Base-by-base conservation (phyloP, 2,329 filamentous ascomycete species). In the Aureobasidium zeae region DNA sequence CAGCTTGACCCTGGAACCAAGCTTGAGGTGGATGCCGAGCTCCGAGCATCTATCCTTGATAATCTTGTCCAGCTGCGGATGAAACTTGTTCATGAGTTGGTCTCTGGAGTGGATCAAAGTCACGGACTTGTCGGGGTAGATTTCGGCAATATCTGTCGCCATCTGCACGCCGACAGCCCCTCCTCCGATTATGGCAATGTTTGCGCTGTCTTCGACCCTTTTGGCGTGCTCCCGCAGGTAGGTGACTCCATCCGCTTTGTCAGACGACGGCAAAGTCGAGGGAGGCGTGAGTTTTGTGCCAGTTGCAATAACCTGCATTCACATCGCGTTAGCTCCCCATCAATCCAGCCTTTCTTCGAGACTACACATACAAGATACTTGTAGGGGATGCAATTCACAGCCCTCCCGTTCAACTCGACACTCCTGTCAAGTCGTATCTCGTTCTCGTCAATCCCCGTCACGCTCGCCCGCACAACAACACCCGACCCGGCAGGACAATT, bases 91-190 rank as follows among this genome's bases (percentile, higher is more conserved):
- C 68, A 81, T 69, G 1, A 79, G 56, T 0, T 61, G 62, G 2
- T 60, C 55, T 12, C 76, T 62, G 1, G 77, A 80, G 55, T 81
- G 76, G 0, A 81, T 64, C 5, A 81, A 55, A 0, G 68, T 68
- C 8, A 81, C 70, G 0, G 61, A 57, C 57, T 81, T 81, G 5
- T 71, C 65, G 0, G 74, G 73, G 49, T 74, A 77, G 8, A 62
- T 55, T 4, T 65, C 65, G 56, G 77, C 78, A 8, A 73, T 70
- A 52, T 81, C 77, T 0, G 73, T 69, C 0, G 74, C 76, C 24
- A 80, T 59, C 57, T 81, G 74, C 0, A 81, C 71, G 1, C 77
- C 77, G 0, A 76, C 77, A 1, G 77, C 74, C 2, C 77, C 77
- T 0, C 74, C 76, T 2, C 77, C 77, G 9, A 58, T 49, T 17